phyloP scores from a whole-genome alignment of 371 early-diverging fungal species.

The Syncephalis plumigaleata region DNA sequence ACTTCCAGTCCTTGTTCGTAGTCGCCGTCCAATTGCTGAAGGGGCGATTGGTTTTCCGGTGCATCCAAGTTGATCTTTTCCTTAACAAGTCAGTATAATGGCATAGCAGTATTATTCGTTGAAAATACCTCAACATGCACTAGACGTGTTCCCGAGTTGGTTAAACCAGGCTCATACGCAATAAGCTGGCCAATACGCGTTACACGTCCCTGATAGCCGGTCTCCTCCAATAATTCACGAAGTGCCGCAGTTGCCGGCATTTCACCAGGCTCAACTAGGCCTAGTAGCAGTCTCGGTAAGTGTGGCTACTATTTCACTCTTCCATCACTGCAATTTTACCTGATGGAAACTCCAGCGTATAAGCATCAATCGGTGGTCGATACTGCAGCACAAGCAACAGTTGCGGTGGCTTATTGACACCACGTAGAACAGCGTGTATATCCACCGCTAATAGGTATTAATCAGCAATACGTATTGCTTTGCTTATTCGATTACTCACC shows the following conservation, averaged over 20 bases:
- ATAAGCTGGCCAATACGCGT: conserved; percentile 14
- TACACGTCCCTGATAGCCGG: conserved; percentile 18
- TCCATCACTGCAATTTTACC: conserved; percentile 11
- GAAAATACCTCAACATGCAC: conserved; percentile 11
- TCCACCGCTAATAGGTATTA: conserved; percentile 19
- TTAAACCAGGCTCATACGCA: conserved; percentile 39
- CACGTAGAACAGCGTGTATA: conserved; percentile 22
- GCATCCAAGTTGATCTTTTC: conserved; percentile 12
- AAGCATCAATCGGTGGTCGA: conserved; percentile 32
- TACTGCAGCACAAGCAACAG: conserved; percentile 36
- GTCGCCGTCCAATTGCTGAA: conserved; percentile 20
- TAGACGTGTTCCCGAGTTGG: conserved; percentile 26
- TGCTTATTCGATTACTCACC: neutral
- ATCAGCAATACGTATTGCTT: neutral
- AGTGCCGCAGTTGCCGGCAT: conserved; percentile 21
- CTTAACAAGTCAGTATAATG: too few species aligned
- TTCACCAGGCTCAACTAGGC: conserved; percentile 30
- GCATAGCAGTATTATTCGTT: neutral
- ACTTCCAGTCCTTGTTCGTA: conserved; percentile 32
- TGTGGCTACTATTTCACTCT: neutral
- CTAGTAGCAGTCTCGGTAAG: conserved; percentile 8
- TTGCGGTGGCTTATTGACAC: conserved; percentile 15
- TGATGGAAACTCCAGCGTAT: conserved; percentile 41
- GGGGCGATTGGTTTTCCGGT: conserved; percentile 5
- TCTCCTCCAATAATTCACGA: conserved; percentile 40